Base-by-base conservation (phyloP, 2,329 filamentous ascomycete species). In the Penicillium crustosum region DNA sequence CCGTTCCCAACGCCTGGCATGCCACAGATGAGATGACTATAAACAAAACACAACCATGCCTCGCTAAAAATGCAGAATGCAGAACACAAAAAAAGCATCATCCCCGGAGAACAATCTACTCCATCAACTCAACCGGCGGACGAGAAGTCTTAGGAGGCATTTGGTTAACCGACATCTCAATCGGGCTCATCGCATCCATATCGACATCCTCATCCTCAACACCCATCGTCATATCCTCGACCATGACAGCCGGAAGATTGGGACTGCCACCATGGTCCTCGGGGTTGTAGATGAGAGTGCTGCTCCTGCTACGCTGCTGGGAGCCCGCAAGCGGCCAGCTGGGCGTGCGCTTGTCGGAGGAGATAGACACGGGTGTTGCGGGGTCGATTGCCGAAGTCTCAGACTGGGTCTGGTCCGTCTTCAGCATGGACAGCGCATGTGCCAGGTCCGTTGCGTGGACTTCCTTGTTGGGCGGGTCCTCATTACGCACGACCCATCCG, bases 381-480 rank as follows among this genome's bases (percentile, higher is more conserved):
- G 70, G 72, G 9, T 73, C 71, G 10, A 61, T 58, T 2, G 49
- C 7, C 6, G 29, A 12, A 4, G 51, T 57, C 44, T 51, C 60
- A 10, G 60, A 51, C 47, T 56, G 60, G 9, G 47, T 13, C 10
- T 67, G 66, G 33, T 71, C 63, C 1, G 70, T 75, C 57, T 74
- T 70, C 54, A 88, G 70, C 58, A 78, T 81, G 17, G 80, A 75
- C 51, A 88, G 71, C 17, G 86, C 86, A 2, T 74, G 70, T 0
- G 83, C 83, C 41, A 88, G 75, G 67, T 88, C 86, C 54, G 82
- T 81, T 0, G 86, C 84, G 66, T 87, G 84, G 9, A 86, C 85
- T 57, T 86, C 81, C 72, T 84, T 87, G 72, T 88, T 88, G 6
- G 86, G 86, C 12, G 85, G 82, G 27, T 84, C 85, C 68, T 88